A percentile compares a stretch with the other conserved stretches of the same genome.
phyloP scores from a whole-genome alignment of 2,329 filamentous ascomycete genomes.

The Pseudogymnoascus sp. region DNA sequence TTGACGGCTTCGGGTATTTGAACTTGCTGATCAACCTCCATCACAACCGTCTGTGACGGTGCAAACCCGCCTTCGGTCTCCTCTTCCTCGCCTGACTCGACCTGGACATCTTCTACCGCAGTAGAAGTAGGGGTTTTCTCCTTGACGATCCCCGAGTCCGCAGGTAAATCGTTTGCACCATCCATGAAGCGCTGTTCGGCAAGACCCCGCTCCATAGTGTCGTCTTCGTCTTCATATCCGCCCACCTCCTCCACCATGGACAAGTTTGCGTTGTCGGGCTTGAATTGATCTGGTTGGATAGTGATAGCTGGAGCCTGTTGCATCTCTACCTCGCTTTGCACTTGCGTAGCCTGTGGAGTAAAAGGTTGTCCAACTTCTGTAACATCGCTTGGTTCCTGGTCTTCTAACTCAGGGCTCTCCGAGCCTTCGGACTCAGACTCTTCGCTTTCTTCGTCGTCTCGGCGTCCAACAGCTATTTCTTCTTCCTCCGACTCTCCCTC shows the following conservation, averaged over 20 bases:
- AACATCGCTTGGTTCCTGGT: background rate
- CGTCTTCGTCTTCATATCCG: constrained; percentile 1
- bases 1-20: background rate
- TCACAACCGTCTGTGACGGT: background rate
- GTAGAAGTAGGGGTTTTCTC: background rate
- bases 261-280: background rate
- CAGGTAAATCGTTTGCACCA: constrained; percentile 20
- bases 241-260: background rate
- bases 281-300: background rate
- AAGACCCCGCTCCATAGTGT: background rate
- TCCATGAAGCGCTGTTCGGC: constrained; percentile 15
- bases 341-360: background rate
- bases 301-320: background rate
- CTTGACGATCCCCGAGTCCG: background rate
- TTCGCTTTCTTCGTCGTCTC: constrained; percentile 11
- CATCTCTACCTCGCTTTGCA: background rate
- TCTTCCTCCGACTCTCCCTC: constrained; percentile 8
- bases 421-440: constrained; percentile 7
- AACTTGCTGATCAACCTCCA: background rate
- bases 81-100: background rate
- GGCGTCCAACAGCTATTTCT: constrained; percentile 11
- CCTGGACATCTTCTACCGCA: background rate
- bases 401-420: background rate
- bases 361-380: background rate
- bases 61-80: background rate